These are phyloP conservation scores for Fomes fomentarius DNA, from an alignment of 1,284 basidiomycete species.

Conservation along the genomic window DNA sequence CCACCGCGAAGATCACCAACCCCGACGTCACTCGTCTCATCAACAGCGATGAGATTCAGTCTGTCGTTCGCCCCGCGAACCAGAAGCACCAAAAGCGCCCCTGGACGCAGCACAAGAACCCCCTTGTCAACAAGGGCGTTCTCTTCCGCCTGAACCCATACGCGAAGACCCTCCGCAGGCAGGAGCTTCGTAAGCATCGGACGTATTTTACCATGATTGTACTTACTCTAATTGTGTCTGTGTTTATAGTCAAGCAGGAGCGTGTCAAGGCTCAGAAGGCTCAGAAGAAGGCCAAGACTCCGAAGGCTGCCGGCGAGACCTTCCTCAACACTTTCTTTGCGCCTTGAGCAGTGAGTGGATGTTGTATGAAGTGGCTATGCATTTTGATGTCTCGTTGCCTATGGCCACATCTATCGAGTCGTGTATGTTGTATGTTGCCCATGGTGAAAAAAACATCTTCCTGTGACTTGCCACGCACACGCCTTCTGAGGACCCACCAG, in stretches of 20 bases:
- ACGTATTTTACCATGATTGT: neutral
- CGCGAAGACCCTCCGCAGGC: constrained; percentile 90
- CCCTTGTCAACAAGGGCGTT: constrained; percentile 93
- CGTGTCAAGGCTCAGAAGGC: constrained; percentile 68
- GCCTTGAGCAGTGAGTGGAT: constrained; percentile 57
- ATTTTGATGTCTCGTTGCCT: constrained; percentile 16
- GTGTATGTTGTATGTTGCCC: constrained; percentile 32
- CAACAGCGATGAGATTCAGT: constrained; percentile 97
- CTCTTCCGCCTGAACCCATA: constrained; percentile 99
- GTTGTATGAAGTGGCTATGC: constrained; percentile 30
- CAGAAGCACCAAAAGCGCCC: constrained; percentile 86
- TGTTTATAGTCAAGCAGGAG: constrained; percentile 77
- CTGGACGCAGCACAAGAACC: constrained; percentile 99
- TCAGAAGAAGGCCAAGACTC: constrained; percentile 63
- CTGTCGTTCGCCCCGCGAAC: constrained; percentile 89
- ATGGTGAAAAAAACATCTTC: constrained; percentile 20
- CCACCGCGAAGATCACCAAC: constrained; percentile 95
- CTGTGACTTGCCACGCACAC: neutral
- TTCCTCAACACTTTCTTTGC: constrained; percentile 90
- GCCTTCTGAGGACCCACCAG: neutral
- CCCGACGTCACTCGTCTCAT: constrained; percentile 97
- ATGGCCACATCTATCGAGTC: constrained; percentile 26
- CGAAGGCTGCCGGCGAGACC: constrained; percentile 74
- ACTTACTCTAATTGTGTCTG: neutral
- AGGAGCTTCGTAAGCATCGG: constrained; percentile 75